These are phyloP conservation scores for Cladosporium sp. DNA, from an alignment of 2,329 filamentous ascomycete species.

Conservation along the genomic window DNA sequence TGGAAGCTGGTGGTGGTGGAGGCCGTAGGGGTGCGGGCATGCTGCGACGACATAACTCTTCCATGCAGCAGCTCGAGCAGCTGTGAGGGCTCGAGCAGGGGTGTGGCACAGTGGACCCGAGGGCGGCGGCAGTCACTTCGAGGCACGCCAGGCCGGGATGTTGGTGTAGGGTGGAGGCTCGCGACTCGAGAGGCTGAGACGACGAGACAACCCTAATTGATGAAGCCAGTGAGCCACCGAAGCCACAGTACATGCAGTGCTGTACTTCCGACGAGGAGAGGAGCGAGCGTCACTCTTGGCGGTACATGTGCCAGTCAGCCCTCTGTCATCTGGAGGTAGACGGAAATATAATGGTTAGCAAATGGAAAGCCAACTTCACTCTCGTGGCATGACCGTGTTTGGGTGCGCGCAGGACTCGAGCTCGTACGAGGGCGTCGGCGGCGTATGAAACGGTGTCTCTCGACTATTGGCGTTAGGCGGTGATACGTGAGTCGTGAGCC, in stretches of 20 bases:
- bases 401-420: background rate
- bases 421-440: background rate
- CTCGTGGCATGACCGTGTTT: background rate
- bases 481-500: conserved; percentile 8
- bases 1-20: conserved; percentile 10
- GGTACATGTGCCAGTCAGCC: background rate
- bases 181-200: conserved; percentile 10
- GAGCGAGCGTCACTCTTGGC: background rate
- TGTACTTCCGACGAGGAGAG: background rate
- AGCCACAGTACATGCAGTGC: background rate
- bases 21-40: background rate
- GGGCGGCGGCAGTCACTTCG: background rate
- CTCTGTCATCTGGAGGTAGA: background rate
- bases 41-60: conserved; percentile 5
- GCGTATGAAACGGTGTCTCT: background rate
- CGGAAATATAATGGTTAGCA: background rate
- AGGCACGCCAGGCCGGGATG: conserved; percentile 4
- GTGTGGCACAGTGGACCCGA: background rate
- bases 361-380: background rate
- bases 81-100: background rate
- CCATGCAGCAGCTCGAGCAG: conserved; percentile 1
- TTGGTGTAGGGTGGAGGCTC: background rate
- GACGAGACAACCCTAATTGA: conserved; percentile 13
- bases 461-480: conserved; percentile 11
- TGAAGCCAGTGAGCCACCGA: background rate